phyloP scores from a whole-genome alignment of 2,329 filamentous ascomycete genomes.

The Scolecobasidium constrictum region DNA sequence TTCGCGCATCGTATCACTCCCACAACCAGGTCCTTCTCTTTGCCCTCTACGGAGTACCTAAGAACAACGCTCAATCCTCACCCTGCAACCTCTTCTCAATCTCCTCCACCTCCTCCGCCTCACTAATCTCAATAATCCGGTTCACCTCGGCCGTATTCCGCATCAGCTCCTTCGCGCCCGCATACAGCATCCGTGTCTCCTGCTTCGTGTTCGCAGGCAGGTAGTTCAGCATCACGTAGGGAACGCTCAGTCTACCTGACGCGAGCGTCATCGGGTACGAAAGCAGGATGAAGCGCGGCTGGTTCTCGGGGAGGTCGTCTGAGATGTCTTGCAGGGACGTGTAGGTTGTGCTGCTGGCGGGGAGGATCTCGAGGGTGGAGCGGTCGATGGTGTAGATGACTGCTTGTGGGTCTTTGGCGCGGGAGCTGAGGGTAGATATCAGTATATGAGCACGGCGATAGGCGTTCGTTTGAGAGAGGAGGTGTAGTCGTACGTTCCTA shows the following conservation, averaged over 20 bases:
- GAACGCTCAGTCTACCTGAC: slow-evolving; percentile 75
- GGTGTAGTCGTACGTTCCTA: slow-evolving; percentile 47
- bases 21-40: too few relatives aligned
- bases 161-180: slow-evolving; percentile 92
- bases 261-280: slow-evolving; percentile 81
- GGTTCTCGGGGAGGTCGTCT: slow-evolving; percentile 86
- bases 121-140: slow-evolving; percentile 65
- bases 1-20: too few relatives aligned
- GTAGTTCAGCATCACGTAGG: slow-evolving; percentile 92
- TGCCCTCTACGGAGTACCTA: too few relatives aligned
- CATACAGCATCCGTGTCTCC: slow-evolving; percentile 85
- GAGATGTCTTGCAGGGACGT: slow-evolving; percentile 67
- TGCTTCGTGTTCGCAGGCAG: slow-evolving; percentile 84
- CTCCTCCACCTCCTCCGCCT: slow-evolving; percentile 16
- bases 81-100: slow-evolving; percentile 11
- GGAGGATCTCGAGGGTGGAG: slow-evolving; percentile 77
- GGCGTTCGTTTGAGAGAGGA: not conserved
- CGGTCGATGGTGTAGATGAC: slow-evolving; percentile 92
- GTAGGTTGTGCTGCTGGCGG: slow-evolving; percentile 73
- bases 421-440: slow-evolving; percentile 40
- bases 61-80: slow-evolving; percentile 6
- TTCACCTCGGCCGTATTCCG: slow-evolving; percentile 86
- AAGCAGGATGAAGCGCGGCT: slow-evolving; percentile 78
- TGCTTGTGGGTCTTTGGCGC: slow-evolving; percentile 77
- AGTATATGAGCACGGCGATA: too few relatives aligned